These are phyloP conservation scores for Dichotomocladium elegans DNA, from an alignment of 371 early-diverging fungal genomes.

Conservation along the genomic window DNA sequence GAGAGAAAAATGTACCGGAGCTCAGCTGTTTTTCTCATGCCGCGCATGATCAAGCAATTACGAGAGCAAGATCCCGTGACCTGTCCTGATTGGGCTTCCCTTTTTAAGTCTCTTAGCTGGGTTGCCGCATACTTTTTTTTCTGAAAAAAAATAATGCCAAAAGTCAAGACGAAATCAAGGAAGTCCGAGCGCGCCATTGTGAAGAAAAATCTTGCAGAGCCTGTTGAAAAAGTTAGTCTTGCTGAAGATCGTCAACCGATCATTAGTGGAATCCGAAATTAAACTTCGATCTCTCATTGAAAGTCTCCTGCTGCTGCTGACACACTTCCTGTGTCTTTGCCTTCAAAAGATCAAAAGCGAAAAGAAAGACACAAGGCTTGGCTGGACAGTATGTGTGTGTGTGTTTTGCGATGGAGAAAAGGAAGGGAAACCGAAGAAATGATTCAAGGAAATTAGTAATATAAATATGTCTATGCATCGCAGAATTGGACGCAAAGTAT, in stretches of 20 bases:
- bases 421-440: not conserved
- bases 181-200: not conserved
- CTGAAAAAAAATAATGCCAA: too few relatives aligned
- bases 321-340: conserved; percentile 18
- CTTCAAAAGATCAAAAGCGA: conserved; percentile 44
- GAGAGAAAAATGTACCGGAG: too few relatives aligned
- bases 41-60: too few relatives aligned
- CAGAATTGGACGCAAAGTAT: conserved; percentile 55
- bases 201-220: not conserved
- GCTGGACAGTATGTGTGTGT: conserved; percentile 61
- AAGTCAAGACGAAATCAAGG: not conserved
- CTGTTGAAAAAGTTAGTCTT: not conserved
- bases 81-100: too few relatives aligned
- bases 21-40: too few relatives aligned
- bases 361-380: conserved; percentile 55
- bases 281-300: too few relatives aligned
- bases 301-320: too few relatives aligned
- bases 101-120: too few relatives aligned
- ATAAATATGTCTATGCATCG: not conserved
- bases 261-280: too few relatives aligned
- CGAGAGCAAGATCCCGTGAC: too few relatives aligned
- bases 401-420: too few relatives aligned
- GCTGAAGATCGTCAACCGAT: not conserved
- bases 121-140: too few relatives aligned
- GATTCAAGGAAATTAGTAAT: not conserved